phyloP scores from a whole-genome alignment of 139 green algal genomes.

The Chlorella sorokiniana region DNA sequence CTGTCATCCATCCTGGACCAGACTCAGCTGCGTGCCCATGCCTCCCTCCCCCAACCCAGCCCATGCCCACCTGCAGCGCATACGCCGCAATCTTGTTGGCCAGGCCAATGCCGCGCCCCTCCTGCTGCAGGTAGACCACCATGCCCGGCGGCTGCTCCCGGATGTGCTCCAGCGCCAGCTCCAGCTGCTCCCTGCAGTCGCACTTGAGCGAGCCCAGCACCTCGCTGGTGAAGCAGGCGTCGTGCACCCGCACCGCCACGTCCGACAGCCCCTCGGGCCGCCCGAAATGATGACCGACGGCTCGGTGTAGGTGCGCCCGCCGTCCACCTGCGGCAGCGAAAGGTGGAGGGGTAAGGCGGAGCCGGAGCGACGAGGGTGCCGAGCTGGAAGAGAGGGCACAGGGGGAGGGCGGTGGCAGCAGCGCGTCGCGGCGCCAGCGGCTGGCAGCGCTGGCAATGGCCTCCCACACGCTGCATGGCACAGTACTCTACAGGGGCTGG shows the following conservation, averaged over 20 bases:
- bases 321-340: conserved; percentile 68
- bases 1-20: too few relatives aligned
- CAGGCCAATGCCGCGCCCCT: conserved; percentile 92
- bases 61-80: conserved; percentile 70
- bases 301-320: conserved; percentile 79
- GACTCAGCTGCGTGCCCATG: too few relatives aligned
- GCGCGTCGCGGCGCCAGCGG: too few relatives aligned
- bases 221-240: conserved; percentile 96
- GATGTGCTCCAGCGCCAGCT: conserved; percentile 85
- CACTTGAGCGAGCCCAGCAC: conserved; percentile 95
- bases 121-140: conserved; percentile 96
- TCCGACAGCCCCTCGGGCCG: conserved; percentile 72
- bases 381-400: too few relatives aligned
- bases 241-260: conserved; percentile 88
- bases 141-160: conserved; percentile 72
- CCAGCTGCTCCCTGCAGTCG: conserved; percentile 92
- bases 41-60: too few relatives aligned
- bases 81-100: conserved; percentile 99
- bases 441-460: too few relatives aligned
- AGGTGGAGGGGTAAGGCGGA: neutral
- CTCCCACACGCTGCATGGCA: too few relatives aligned
- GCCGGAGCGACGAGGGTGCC: neutral
- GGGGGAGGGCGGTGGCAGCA: too few relatives aligned
- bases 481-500: too few relatives aligned
- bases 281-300: conserved; percentile 86